Base-by-base conservation (phyloP, 192 early-diverging fungal species). In the Chytriomyces sp. region DNA sequence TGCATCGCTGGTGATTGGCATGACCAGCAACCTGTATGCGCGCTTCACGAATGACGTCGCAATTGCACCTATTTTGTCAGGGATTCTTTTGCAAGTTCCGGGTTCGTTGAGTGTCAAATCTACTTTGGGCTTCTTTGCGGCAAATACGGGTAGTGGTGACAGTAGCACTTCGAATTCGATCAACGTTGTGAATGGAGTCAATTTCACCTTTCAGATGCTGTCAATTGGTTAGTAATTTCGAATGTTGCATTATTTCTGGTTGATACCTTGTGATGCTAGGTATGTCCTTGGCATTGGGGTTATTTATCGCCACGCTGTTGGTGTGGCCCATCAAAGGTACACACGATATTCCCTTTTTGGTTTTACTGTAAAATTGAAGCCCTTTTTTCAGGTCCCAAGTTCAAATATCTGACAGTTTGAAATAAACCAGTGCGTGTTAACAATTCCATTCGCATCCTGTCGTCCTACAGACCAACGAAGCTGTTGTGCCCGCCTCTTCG, bases 51-150 rank as follows among this genome's bases (percentile, higher is more conserved):
- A 90, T 63, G 81, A 88, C 33, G 85, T 92, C 5, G 92, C 91
- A 4, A 87, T 95, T 76, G 91, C 89, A 34, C 91, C 92, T 12
- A 86, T 97, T 58, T 77, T 97, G 38, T 87, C 89, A 58, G 93
- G 93, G 22, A 91, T 95, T 4, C 78, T 92, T 39, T 77, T 95
- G 39, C 79, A 94, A 72, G 93, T 93, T 0, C 95, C 93, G 3
- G 93, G 93, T 44, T 87, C 85, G 72, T 74, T 94, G 14, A 91
- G 91, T 36, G 86, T 94, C 12, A 75, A 83, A 39, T 79, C 78
- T 3, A 84, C 84, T 10, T 74, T 93, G 55, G 81, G 85, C 0
- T 87, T 93, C 49, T 83, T 92, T 36, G 83, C 37, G 0, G 40
- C 19, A 44, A 37, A 14, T 6, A 19, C 44, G 44, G 10, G 14